phyloP scores from a whole-genome alignment of 2,329 filamentous ascomycete genomes.

The Beauveria brongniartii region DNA sequence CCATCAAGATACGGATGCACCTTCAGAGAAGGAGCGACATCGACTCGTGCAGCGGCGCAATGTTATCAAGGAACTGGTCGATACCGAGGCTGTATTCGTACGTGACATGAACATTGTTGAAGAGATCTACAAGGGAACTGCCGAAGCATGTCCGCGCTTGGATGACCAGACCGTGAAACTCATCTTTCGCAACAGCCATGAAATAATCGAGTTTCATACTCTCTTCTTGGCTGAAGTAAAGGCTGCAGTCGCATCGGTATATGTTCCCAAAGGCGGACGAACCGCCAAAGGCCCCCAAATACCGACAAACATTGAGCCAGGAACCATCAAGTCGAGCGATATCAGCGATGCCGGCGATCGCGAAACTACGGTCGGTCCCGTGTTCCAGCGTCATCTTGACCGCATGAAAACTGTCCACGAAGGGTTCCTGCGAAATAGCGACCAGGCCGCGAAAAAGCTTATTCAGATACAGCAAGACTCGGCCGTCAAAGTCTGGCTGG shows the following conservation, averaged over 20 bases:
- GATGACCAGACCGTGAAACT: constrained; percentile 78
- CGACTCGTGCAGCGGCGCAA: constrained; percentile 74
- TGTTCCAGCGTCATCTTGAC: constrained; percentile 50
- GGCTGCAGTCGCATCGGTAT: constrained; percentile 69
- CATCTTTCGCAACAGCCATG: constrained; percentile 87
- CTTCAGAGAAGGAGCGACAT: constrained; percentile 51
- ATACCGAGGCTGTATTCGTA: constrained; percentile 86
- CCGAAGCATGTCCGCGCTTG: constrained; percentile 70
- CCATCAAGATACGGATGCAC: constrained; percentile 30
- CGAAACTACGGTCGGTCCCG: constrained; percentile 41
- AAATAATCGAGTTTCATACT: constrained; percentile 81
- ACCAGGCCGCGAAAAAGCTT: constrained; percentile 52
- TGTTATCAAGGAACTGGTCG: constrained; percentile 83
- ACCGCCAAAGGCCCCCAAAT: constrained; percentile 34
- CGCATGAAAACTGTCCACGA: constrained; percentile 54
- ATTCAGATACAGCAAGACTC: constrained; percentile 56
- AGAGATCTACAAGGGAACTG: constrained; percentile 95
- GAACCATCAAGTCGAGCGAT: constrained; percentile 31
- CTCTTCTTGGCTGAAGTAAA: constrained; percentile 73
- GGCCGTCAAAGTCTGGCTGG: constrained; percentile 73
- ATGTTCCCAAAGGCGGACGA: constrained; percentile 52
- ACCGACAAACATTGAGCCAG: constrained; percentile 32
- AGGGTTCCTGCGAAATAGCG: constrained; percentile 55
- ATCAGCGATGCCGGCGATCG: constrained; percentile 46
- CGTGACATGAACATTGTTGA: constrained; percentile 96